phyloP scores from a whole-genome alignment of 1,284 basidiomycete genomes.

The Papiliotrema nemorosa region DNA sequence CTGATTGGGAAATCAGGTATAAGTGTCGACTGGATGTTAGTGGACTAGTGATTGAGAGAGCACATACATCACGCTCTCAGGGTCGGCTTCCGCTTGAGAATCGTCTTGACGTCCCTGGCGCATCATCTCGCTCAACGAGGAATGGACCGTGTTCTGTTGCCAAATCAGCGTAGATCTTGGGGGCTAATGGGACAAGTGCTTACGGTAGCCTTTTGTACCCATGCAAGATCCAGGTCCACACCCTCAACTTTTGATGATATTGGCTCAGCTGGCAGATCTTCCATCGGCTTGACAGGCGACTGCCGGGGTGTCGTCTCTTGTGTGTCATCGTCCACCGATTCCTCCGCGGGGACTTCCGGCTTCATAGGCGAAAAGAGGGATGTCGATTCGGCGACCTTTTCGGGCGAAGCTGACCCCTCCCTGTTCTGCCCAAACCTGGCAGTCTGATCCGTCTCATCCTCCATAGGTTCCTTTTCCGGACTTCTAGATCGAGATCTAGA shows the following conservation, averaged over 20 bases:
- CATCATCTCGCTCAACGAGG: slow-evolving; percentile 30
- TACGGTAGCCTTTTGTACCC: slow-evolving; percentile 29
- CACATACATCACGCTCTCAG: slow-evolving; percentile 31
- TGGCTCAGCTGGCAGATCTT: neutral
- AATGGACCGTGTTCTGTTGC: slow-evolving; percentile 35
- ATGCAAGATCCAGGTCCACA: slow-evolving; percentile 15
- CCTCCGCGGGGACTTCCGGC: neutral
- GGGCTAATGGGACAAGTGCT: slow-evolving; percentile 10
- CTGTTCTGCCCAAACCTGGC: slow-evolving; percentile 3
- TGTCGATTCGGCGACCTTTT: neutral
- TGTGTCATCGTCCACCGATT: neutral
- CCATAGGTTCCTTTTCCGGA: slow-evolving; percentile 1
- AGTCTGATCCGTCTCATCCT: slow-evolving; percentile 16
- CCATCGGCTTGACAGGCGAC: neutral
- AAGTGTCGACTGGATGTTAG: slow-evolving; percentile 28
- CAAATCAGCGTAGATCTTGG: slow-evolving; percentile 3
- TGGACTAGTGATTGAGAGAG: neutral
- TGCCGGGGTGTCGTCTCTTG: neutral
- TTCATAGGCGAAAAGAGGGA: neutral
- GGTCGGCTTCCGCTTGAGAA: slow-evolving; percentile 7
- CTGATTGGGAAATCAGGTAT: slow-evolving; percentile 24
- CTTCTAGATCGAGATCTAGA: neutral
- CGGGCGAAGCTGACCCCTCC: neutral
- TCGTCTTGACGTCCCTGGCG: slow-evolving; percentile 24
- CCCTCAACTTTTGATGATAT: slow-evolving; percentile 12